Conservation (phyloP, 805 yeast species). For the Starmerella khaoyaiensis region DNA sequence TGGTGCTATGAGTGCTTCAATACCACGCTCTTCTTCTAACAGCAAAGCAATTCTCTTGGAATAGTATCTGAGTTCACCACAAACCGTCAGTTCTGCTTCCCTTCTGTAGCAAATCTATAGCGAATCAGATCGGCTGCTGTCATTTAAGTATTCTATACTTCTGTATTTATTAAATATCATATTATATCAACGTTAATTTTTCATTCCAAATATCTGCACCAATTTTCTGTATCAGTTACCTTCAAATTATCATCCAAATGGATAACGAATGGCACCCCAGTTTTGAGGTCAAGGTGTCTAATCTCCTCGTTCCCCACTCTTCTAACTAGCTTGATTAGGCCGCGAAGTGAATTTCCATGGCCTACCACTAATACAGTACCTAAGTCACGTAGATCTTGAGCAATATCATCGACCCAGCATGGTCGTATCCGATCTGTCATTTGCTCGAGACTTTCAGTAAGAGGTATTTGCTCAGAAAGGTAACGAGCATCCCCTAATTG, state of each 20-base stretch:
- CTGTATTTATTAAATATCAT: constrained; percentile 1
- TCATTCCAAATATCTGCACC: constrained; percentile 12
- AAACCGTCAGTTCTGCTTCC: no score
- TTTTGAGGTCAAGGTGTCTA: constrained; percentile 88
- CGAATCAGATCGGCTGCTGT: neutral
- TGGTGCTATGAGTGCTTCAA: no score
- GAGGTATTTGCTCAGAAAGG: constrained; percentile 69
- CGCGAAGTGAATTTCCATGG: constrained; percentile 97
- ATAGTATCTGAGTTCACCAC: no score
- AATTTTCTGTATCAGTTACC: constrained; percentile 54
- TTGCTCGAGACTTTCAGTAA: constrained; percentile 83
- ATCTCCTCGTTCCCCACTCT: constrained; percentile 80
- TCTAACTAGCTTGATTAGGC: constrained; percentile 86
- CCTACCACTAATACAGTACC: constrained; percentile 89
- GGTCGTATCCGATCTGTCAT: constrained; percentile 94
- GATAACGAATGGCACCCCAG: constrained; percentile 94
- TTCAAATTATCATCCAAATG: constrained; percentile 73
- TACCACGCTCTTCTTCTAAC: no score
- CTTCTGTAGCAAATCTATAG: no score
- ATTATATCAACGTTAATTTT: neutral
- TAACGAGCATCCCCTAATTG: constrained; percentile 80
- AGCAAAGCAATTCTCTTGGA: no score
- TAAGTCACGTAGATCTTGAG: constrained; percentile 65
- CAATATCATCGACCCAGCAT: constrained; percentile 84
- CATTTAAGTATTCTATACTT: neutral